These are phyloP conservation scores for Penicillium angulare DNA, from an alignment of 495 filamentous ascomycete species.

Conservation along the genomic window DNA sequence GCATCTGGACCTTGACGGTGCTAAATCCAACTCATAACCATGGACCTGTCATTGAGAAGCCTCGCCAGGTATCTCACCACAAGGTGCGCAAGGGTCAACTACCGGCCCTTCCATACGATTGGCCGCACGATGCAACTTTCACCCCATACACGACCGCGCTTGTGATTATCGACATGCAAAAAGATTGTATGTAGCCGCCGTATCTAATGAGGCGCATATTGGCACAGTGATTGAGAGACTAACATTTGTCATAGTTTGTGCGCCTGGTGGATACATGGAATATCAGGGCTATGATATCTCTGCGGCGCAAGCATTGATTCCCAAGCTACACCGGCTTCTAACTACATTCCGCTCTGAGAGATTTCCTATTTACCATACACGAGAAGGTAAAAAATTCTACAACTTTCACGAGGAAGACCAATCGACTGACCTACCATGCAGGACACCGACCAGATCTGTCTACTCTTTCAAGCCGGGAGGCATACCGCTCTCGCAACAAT, in stretches of 20 bases:
- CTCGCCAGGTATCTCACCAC: conserved; percentile 40
- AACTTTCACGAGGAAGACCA: neutral
- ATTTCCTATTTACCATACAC: conserved; percentile 65
- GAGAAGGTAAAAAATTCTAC: conserved; percentile 46
- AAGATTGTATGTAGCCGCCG: conserved; percentile 53
- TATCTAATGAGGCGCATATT: too few species aligned
- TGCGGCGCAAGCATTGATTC: conserved; percentile 53
- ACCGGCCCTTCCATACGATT: conserved; percentile 54
- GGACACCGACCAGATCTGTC: conserved; percentile 64
- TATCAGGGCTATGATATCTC: conserved; percentile 59
- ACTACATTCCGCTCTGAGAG: conserved; percentile 54
- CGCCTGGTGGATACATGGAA: conserved; percentile 56
- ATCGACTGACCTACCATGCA: conserved; percentile 21
- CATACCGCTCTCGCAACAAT: conserved; percentile 54
- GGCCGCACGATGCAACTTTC: conserved; percentile 61
- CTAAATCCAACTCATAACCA: conserved; percentile 47
- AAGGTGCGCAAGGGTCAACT: conserved; percentile 49
- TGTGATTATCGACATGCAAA: conserved; percentile 72
- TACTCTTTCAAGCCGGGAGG: conserved; percentile 56
- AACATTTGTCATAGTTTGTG: conserved; percentile 48
- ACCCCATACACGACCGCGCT: conserved; percentile 60
- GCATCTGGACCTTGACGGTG: conserved; percentile 46
- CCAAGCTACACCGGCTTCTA: conserved; percentile 53
- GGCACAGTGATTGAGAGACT: too few species aligned
- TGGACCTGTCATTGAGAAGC: conserved; percentile 42